Evolutionary conservation across 306 rosid genomes (phyloP), one percentile per base, ranked within the genome.

Genomic region (Castanopsis chinensis): DNA sequence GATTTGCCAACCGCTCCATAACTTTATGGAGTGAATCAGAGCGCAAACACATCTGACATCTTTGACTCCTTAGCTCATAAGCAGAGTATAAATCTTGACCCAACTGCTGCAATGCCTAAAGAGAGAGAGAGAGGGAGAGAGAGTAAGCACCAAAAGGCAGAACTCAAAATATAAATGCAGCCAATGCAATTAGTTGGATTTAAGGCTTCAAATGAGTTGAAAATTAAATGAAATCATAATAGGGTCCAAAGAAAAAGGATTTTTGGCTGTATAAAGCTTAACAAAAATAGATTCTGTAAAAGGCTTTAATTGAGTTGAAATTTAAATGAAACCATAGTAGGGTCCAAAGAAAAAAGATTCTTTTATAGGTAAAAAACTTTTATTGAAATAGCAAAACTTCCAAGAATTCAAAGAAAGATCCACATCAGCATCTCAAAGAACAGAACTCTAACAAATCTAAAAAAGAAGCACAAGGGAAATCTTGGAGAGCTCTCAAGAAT

Each of bases 1-100:
- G 97, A 78, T 82, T 85, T 72, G 99, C 87, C 90, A 96, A 86
- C 8, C 96, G 97, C 74, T 96, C 99, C 98, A 96, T 96, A 84
- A 93, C 99, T 90, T 96, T 91, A 82, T 93, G 96, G 74, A 96
- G 85, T 3, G 96, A 88, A 87, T 96, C 99, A 21, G 93, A 85
- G 53, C 96, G 88, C 85, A 96, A 87, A 83, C 98, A 93, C 99
- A 96, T 96, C 85, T 93, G 98, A 87, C 97, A 96, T 85, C 99
- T 87, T 81, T 90, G 98, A 86, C 90, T 89, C 85, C 94, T 90
- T 67, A 79, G 86, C 85, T 93, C 97, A 65, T 75, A 87, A 82
- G 91, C 76, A 79, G 91, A 77, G 49, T 32, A 86, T 0, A 89
- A 74, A 69, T 93, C 99, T 81, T 93, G 99, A 72, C 93, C 96